A percentile compares a stretch with the other conserved stretches of the same genome.
Evolutionary conservation across 257 asterid genomes (phyloP).

Genomic region (Solanum pennellii): DNA sequence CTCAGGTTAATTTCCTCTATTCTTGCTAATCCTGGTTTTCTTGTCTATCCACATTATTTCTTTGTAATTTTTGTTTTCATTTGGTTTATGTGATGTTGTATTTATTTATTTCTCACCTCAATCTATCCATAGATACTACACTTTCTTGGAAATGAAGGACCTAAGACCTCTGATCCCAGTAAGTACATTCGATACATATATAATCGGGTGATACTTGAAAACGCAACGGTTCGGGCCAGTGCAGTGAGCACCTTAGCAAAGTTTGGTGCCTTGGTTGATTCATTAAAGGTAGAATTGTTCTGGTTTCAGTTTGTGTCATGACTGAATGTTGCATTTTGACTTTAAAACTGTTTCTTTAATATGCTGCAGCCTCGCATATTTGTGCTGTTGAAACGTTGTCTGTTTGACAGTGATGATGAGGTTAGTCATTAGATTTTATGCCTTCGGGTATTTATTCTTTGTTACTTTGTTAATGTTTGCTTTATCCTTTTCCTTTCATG

Average conservation of each 20-base stretch:
- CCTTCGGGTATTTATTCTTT: not conserved
- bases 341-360: not conserved
- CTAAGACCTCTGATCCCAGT: conserved; percentile 90
- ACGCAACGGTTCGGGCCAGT: conserved; percentile 92
- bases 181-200: conserved; percentile 84
- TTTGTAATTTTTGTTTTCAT: not conserved
- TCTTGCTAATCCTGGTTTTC: not conserved
- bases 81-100: not conserved
- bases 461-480: not conserved
- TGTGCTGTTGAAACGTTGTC: conserved; percentile 71
- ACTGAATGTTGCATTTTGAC: conserved; percentile 6
- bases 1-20: conserved; percentile 49
- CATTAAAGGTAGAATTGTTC: conserved; percentile 50
- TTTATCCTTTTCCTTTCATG: not conserved
- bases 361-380: conserved; percentile 82
- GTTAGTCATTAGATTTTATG: conserved; percentile 30
- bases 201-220: conserved; percentile 83
- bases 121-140: conserved; percentile 48
- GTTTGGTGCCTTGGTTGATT: conserved; percentile 81
- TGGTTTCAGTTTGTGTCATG: not conserved
- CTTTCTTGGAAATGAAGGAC: conserved; percentile 96
- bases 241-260: conserved; percentile 95
- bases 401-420: conserved; percentile 88
- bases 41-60: not conserved
- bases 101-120: not conserved